Evolutionary conservation across 257 asterid species (phyloP), one percentile per base, ranked within the genome.

Genomic region (Lithospermum erythrorhizon): DNA sequence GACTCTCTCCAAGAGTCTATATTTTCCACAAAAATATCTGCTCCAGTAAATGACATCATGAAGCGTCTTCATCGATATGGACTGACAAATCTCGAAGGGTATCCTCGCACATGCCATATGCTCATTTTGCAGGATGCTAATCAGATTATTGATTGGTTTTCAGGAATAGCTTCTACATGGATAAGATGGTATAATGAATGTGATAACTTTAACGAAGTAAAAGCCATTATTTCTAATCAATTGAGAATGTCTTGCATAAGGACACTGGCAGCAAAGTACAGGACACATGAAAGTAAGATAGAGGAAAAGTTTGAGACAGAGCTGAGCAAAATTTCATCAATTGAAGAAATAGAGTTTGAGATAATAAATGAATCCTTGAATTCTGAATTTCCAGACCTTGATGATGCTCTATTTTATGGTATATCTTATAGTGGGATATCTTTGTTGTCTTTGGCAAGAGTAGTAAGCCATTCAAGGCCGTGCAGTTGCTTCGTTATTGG

Each of bases 401-500:
- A 77, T 29, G 90, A 80, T 4, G 80, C 80, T 53, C 63, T 74
- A 60, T 79, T 66, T 56, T 84, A 84, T 56, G 94, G 90, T 52
- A 71, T 78, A 55, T 62, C 79, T 13, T 81, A 81, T 61, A 79
- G 97, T 56, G 95, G 98, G 27, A 51, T 74, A 59, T 84, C 90
- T 65, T 71, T 78, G 27, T 14, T 91, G 53, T 82, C 97, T 16
- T 68, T 91, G 69, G 94, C 95, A 24, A 79, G 95, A 73, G 74
- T 68, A 66, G 98, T 81, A 63, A 79, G 83, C 65, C 63, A 68
- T 62, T 79, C 95, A 2, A 75, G 95, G 24, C 95, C 90, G 24
- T 88, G 97, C 72, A 32, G 67, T 41, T 90, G 98, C 70, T 90
- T 90, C 8, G 85, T 77, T n/a, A 68, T 81, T 30, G 97, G 97